Percentiles rank a stretch among this genome's conserved stretches.
phyloP scores from a whole-genome alignment of 257 asterid species.

The Asclepias syriaca region DNA sequence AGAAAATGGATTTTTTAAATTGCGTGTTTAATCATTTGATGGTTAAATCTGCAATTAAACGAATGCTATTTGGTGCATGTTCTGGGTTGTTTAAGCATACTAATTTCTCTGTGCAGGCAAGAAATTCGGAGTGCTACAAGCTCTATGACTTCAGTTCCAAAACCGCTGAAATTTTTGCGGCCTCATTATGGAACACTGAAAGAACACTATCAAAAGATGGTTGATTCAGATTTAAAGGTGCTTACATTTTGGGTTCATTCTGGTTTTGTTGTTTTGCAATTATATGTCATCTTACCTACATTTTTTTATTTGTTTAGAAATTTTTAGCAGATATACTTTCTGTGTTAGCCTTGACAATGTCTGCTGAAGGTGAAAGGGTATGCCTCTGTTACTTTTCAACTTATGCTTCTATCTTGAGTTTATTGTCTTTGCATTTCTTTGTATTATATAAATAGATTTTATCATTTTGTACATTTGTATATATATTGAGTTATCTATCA shows the following conservation, averaged over 20 bases:
- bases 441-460: neutral
- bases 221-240: constrained; percentile 73
- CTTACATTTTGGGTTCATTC: neutral
- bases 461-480: neutral
- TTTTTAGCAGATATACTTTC: constrained; percentile 92
- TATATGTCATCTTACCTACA: neutral
- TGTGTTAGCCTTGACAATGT: constrained; percentile 96
- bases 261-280: neutral
- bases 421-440: neutral
- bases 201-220: constrained; percentile 59
- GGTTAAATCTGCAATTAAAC: neutral
- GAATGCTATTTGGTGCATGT: neutral
- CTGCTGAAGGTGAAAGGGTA: constrained; percentile 98
- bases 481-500: neutral
- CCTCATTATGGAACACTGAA: constrained; percentile 93
- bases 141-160: constrained; percentile 98
- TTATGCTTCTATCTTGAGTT: neutral
- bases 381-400: constrained; percentile 1
- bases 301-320: constrained; percentile 32
- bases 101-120: constrained; percentile 41
- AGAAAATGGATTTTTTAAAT: neutral
- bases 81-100: neutral
- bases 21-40: neutral
- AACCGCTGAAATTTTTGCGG: constrained; percentile 89
- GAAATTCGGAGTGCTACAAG: constrained; percentile 94